Percentiles rank a stretch among this genome's conserved stretches.
Evolutionary conservation across 441 rosid genomes (phyloP).

Genomic region (Gossypium gossypioides): DNA sequence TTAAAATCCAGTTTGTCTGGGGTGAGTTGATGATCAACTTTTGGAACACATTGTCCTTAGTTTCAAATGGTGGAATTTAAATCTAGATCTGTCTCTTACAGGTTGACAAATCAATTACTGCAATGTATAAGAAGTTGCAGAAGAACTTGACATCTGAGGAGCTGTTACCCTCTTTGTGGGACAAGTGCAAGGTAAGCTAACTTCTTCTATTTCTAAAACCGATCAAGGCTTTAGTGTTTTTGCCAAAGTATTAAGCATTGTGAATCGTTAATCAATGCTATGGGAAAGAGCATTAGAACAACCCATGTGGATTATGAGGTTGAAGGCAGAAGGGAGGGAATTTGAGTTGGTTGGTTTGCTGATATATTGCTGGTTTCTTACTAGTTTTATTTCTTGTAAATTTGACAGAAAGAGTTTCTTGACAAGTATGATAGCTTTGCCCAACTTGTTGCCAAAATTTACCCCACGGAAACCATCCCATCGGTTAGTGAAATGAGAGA

Average conservation of each 20-base stretch:
- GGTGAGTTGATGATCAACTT: conserved; percentile 34
- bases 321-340: neutral
- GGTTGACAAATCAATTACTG: conserved; percentile 83
- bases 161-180: conserved; percentile 89
- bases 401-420: conserved; percentile 80
- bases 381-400: conserved; percentile 2
- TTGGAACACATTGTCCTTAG: neutral
- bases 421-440: conserved; percentile 93
- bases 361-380: neutral
- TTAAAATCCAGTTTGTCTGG: conserved; percentile 86
- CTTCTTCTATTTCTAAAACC: neutral
- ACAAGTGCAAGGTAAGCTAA: conserved; percentile 83
- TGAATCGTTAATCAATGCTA: neutral
- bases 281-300: neutral
- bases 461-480: conserved; percentile 63
- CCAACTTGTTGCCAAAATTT: conserved; percentile 78
- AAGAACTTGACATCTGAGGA: conserved; percentile 90
- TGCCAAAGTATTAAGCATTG: neutral
- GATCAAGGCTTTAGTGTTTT: neutral
- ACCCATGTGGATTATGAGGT: neutral
- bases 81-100: conserved; percentile 18
- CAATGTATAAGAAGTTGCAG: conserved; percentile 94
- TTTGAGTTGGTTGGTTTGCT: neutral
- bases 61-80: neutral
- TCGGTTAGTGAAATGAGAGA: conserved; percentile 75